Evolutionary conservation across 2,329 filamentous ascomycete species (phyloP), one percentile per base, ranked within the genome.

Genomic region (Huntiella abstrusa): DNA sequence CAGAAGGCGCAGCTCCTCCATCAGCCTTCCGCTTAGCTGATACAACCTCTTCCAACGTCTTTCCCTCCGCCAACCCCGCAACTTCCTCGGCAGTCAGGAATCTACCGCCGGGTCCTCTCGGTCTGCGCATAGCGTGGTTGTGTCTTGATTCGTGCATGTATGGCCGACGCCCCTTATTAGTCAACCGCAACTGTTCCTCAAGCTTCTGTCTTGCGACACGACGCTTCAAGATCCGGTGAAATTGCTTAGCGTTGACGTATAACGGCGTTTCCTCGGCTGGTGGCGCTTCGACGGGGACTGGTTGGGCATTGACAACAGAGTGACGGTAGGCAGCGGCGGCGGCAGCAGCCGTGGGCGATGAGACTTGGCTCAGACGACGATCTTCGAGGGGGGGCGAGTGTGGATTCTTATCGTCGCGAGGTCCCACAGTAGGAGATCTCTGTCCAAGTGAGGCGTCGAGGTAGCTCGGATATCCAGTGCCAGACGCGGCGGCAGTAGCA

Each of bases 231-330:
- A 98, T 98, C 19, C 91, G 82, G 59, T 98, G 91, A 55, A 98
- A 98, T 57, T 98, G 91, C 61, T 98, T 98, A 4, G 91, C 91
- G 56, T 98, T 98, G 57, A 98, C 91, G 55, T 98, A 98, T 1
- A 98, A 68, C 0, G 91, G 91, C 0, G 88, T 88, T 58, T 98
- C 91, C 60, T 96, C 91, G 5, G 86, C 84, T 1, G 85, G 88
- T 52, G 83, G 77, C 70, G 10, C 41, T 11, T 73, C 72, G 11
- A 71, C 70, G 3, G 80, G 67, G 1, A 81, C 69, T 3, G 80
- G 67, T 1, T 80, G 73, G 55, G 91, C 75, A 10, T 7, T 28
- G 3, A 28, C 22, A 28, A 28, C 22, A 7, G 59, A 95, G 87
- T 5, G 85, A 83, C 1, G 85, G 7, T 33, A 63, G 62, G 12